Conservation (phyloP, 2,329 filamentous ascomycete species). For the Nothophaeocryptopus gaeumannii region DNA sequence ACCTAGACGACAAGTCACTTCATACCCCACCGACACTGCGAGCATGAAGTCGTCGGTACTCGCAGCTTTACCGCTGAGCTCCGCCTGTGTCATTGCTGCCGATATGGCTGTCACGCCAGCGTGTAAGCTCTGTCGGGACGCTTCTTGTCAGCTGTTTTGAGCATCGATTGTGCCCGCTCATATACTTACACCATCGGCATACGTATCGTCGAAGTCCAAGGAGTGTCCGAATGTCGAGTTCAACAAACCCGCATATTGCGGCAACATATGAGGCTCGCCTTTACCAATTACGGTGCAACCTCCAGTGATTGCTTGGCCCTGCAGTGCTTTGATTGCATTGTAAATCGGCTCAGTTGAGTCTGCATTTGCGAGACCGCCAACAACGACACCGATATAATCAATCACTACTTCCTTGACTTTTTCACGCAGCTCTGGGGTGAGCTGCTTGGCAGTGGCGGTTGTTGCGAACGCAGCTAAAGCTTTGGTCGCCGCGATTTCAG, state of each 20-base stretch:
- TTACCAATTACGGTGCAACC: constrained; percentile 37
- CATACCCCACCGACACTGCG: constrained; percentile 36
- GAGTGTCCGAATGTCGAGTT: constrained; percentile 46
- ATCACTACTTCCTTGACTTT: constrained; percentile 34
- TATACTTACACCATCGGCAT: constrained; percentile 34
- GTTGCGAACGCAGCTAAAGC: constrained; percentile 29
- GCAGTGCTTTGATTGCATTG: constrained; percentile 26
- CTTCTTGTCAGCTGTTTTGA: not conserved
- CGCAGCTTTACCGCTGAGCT: constrained; percentile 24
- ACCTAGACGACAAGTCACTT: constrained; percentile 36
- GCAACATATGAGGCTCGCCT: constrained; percentile 33
- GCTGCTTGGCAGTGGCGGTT: constrained; percentile 17
- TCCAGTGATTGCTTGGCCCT: constrained; percentile 25
- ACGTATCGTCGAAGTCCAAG: constrained; percentile 48
- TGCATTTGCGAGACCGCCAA: constrained; percentile 27
- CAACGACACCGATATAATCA: constrained; percentile 31
- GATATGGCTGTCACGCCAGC: constrained; percentile 42
- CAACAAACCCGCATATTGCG: constrained; percentile 42
- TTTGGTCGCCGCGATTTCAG: constrained; percentile 26
- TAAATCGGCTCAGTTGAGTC: constrained; percentile 30
- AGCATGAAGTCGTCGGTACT: constrained; percentile 30
- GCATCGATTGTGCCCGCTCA: no score
- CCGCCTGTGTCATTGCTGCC: constrained; percentile 37
- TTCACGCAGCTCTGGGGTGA: constrained; percentile 21
- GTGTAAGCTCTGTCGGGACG: constrained; percentile 35